Evolutionary conservation across 768 basidiomycete species (phyloP).

Genomic region (Mycena filopes): DNA sequence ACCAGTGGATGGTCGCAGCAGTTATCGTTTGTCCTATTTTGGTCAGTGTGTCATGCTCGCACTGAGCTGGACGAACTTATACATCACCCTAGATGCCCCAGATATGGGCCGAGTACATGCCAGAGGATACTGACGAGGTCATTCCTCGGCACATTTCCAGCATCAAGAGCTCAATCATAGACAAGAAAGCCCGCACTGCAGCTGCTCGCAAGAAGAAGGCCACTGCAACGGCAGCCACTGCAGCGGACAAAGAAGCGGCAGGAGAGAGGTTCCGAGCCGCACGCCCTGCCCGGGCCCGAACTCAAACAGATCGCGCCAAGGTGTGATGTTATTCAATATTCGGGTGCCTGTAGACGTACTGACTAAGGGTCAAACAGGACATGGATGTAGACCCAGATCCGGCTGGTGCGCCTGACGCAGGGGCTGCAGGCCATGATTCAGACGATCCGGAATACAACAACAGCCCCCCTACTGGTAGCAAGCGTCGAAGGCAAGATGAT

Average conservation of each 20-base stretch:
- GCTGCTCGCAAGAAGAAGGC: not conserved
- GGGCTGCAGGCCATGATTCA: no score
- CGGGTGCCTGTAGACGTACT: no score
- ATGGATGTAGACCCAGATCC: no score
- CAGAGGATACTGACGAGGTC: not conserved
- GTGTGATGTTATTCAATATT: no score
- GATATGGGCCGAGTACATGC: constrained; percentile 37
- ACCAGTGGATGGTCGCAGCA: constrained; percentile 45
- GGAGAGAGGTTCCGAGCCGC: no score
- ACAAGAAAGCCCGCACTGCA: not conserved
- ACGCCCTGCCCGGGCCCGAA: no score
- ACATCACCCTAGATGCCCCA: constrained; percentile 38
- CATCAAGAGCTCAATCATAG: not conserved
- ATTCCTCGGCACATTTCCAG: not conserved
- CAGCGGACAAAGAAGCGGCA: no score
- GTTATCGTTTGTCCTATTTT: constrained; percentile 30
- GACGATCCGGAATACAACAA: not conserved
- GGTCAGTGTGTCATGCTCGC: not conserved
- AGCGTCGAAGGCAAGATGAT: not conserved
- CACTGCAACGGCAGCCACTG: not conserved
- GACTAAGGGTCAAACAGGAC: no score
- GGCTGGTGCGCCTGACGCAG: no score
- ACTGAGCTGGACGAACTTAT: no score
- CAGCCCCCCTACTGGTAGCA: no score
- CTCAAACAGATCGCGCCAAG: no score